Conservation (phyloP, 2,329 filamentous ascomycete genomes). For the Aspergillus sp. region DNA sequence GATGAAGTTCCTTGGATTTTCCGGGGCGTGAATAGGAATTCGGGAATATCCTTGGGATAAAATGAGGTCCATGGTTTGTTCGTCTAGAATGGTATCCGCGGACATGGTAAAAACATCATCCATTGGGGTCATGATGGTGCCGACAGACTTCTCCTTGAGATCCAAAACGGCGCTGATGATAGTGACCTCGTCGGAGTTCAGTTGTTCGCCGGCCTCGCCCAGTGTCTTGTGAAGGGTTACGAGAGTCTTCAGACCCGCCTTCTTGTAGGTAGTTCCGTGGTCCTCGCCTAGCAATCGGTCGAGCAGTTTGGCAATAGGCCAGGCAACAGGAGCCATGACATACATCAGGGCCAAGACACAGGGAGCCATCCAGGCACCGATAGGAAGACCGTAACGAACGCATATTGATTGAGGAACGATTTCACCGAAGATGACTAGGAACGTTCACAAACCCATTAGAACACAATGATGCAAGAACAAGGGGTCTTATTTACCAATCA, state of each 20-base stretch:
- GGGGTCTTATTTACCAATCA: slow-evolving; percentile 70
- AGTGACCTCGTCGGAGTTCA: slow-evolving; percentile 97
- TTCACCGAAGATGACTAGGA: slow-evolving; percentile 92
- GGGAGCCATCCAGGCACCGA: slow-evolving; percentile 90
- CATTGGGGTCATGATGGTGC: slow-evolving; percentile 98
- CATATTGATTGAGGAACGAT: slow-evolving; percentile 94
- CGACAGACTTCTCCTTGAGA: slow-evolving; percentile 92
- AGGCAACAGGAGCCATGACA: slow-evolving; percentile 82
- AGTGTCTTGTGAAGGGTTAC: slow-evolving; percentile 93
- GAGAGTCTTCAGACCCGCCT: slow-evolving; percentile 92
- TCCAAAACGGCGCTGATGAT: slow-evolving; percentile 97
- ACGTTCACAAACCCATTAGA: slow-evolving; percentile 4
- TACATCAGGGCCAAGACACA: slow-evolving; percentile 90
- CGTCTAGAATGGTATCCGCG: slow-evolving; percentile 89
- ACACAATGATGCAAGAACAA: not conserved
- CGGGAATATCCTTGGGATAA: slow-evolving; percentile 91
- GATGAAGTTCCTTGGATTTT: slow-evolving; percentile 83
- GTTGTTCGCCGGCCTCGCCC: slow-evolving; percentile 76
- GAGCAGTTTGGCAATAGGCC: slow-evolving; percentile 92
- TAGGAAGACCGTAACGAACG: slow-evolving; percentile 91
- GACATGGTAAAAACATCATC: slow-evolving; percentile 95
- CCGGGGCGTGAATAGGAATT: slow-evolving; percentile 88
- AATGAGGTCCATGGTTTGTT: slow-evolving; percentile 91
- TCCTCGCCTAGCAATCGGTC: slow-evolving; percentile 92
- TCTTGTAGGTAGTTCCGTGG: slow-evolving; percentile 96